Conservation (phyloP, 208 protist genomes). For the Sergeia podlipaevii region DNA sequence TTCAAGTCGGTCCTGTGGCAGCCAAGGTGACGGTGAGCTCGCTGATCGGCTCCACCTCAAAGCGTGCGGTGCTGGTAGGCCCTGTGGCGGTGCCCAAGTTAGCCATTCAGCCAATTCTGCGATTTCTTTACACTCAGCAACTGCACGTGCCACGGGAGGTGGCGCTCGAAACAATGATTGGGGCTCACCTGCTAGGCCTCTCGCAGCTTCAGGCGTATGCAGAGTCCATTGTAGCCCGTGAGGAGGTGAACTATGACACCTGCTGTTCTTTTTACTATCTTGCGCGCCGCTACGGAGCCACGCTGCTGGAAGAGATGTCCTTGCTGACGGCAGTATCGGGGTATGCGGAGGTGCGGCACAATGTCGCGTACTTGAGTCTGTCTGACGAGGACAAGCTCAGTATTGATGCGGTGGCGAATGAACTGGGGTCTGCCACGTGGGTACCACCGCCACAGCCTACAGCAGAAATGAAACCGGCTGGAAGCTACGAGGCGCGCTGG, state of each 20-base stretch:
- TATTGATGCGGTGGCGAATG: conserved; percentile 59
- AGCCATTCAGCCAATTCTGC: conserved; percentile 56
- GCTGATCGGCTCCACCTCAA: conserved; percentile 24
- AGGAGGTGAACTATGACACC: conserved; percentile 79
- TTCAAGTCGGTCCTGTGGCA: conserved; percentile 46
- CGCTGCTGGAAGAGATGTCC: conserved; percentile 70
- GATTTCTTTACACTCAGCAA: conserved; percentile 70
- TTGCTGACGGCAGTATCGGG: conserved; percentile 71
- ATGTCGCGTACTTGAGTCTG: conserved; percentile 31
- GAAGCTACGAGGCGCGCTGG: conserved; percentile 51
- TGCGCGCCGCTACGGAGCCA: conserved; percentile 52
- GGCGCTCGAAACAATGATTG: conserved; percentile 64
- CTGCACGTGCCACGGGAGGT: conserved; percentile 40
- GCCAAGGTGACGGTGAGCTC: conserved; percentile 38
- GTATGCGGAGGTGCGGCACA: conserved; percentile 53
- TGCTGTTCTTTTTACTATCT: conserved; percentile 75
- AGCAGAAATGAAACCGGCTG: conserved; percentile 43
- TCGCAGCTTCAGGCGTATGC: conserved; percentile 60
- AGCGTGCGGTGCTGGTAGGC: conserved; percentile 65
- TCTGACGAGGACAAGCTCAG: conserved; percentile 38
- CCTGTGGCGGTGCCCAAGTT: conserved; percentile 61
- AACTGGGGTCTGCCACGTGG: conserved; percentile 61
- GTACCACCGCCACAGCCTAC: conserved; percentile 44
- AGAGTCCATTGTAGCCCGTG: conserved; percentile 68
- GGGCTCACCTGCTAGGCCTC: conserved; percentile 52